Conservation (phyloP, 768 basidiomycete species). For the Lactifluus rugatus region DNA sequence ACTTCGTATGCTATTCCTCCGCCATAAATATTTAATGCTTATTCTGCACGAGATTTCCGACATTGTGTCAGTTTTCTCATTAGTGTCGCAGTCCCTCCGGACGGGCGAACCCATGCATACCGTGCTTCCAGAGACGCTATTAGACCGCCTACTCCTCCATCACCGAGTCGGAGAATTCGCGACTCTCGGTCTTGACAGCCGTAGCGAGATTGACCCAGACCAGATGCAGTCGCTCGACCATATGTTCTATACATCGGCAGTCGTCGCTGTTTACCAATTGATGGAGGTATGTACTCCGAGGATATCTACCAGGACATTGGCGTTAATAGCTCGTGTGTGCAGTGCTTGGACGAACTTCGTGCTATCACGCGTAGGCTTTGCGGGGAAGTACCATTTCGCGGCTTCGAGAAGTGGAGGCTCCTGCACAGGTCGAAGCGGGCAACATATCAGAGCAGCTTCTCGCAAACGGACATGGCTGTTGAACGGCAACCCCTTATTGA, state of each 20-base stretch:
- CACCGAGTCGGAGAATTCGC: not conserved
- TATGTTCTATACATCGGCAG: conserved; percentile 15
- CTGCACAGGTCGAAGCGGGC: conserved; percentile 3
- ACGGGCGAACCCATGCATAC: conserved; percentile 18
- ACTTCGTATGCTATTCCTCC: conserved; percentile 33
- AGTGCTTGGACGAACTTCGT: conserved; percentile 16
- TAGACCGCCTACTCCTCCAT: conserved; percentile 13
- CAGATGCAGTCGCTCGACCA: conserved; percentile 10
- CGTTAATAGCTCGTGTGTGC: not conserved
- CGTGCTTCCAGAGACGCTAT: conserved; percentile 15
- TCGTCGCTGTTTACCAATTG: conserved; percentile 10
- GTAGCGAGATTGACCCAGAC: conserved; percentile 2
- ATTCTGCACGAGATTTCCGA: conserved; percentile 29
- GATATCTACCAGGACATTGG: not conserved
- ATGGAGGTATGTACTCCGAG: conserved; percentile 5
- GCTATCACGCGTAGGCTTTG: conserved; percentile 11
- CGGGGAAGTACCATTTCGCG: conserved; percentile 13
- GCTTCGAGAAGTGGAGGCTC: conserved; percentile 9
- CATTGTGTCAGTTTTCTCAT: conserved; percentile 31
- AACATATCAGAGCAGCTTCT: not conserved
- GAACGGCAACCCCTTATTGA: not conserved
- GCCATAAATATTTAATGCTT: not conserved
- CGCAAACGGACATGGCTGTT: not conserved
- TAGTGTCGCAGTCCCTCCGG: conserved; percentile 17
- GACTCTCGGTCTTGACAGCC: not conserved